phyloP scores from a whole-genome alignment of 139 green algal species.

The Nannochloris sp. region DNA sequence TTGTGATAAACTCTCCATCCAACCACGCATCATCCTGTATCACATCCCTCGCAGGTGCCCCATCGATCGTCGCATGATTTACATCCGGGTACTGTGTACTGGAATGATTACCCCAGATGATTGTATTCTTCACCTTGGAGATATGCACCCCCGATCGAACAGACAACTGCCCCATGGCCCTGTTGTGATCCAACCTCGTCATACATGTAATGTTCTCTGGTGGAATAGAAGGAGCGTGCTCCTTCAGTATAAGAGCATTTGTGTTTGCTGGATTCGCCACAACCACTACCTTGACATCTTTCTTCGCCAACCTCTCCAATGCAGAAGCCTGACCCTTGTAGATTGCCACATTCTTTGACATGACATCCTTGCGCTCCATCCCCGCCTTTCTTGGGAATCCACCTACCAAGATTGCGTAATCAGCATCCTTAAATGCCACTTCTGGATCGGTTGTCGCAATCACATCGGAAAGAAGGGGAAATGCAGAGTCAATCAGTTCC shows the following conservation, averaged over 20 bases:
- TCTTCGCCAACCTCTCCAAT: constrained; percentile 56
- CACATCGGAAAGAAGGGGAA: constrained; percentile 80
- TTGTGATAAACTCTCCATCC: constrained; percentile 76
- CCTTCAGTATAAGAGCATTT: constrained; percentile 79
- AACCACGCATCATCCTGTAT: constrained; percentile 66
- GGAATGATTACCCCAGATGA: constrained; percentile 97
- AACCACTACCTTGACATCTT: constrained; percentile 71
- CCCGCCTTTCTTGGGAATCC: constrained; percentile 72
- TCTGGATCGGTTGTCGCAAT: constrained; percentile 65
- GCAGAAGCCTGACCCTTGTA: constrained; percentile 77
- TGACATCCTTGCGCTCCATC: constrained; percentile 94
- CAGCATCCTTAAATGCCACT: constrained; percentile 74
- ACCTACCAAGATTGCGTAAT: constrained; percentile 89
- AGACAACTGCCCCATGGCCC: constrained; percentile 76
- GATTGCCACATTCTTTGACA: constrained; percentile 86
- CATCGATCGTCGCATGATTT: constrained; percentile 73
- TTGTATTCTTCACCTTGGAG: constrained; percentile 78
- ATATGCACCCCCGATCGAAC: constrained; percentile 55
- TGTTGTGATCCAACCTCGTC: constrained; percentile 94
- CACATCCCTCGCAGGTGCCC: constrained; percentile 60
- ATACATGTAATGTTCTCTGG: constrained; percentile 86
- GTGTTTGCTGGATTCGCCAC: constrained; percentile 95
- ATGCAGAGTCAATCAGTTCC: constrained; percentile 89
- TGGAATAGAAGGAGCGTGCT: constrained; percentile 75
- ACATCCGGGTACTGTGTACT: constrained; percentile 92